These are phyloP conservation scores for Capsicum chinense DNA, from an alignment of 257 asterid species.

Conservation along the genomic window DNA sequence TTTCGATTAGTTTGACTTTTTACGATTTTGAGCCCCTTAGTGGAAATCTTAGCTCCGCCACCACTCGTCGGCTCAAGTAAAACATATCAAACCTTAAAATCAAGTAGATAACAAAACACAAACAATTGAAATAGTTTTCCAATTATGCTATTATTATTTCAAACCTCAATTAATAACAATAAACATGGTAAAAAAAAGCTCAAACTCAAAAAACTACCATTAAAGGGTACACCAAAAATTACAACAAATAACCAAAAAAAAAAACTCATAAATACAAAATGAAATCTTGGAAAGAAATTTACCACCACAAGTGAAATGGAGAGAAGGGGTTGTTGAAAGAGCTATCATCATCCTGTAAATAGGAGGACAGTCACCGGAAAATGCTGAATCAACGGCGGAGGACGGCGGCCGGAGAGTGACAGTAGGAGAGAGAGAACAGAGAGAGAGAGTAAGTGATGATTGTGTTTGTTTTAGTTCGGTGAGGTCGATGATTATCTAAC, in stretches of 20 bases:
- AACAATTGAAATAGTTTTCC: neutral
- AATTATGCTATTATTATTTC: neutral
- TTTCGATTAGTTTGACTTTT: too few relatives aligned
- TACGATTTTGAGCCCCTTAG: too few relatives aligned
- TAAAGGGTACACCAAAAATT: neutral
- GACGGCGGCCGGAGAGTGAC: neutral
- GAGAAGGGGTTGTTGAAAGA: constrained; percentile 12
- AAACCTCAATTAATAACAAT: neutral
- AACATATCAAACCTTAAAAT: neutral
- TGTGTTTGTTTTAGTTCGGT: neutral
- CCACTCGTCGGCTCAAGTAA: neutral
- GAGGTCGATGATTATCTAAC: neutral
- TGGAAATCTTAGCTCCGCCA: too few relatives aligned
- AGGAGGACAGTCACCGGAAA: neutral
- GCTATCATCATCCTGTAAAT: neutral
- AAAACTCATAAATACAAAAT: neutral
- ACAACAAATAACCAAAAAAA: neutral
- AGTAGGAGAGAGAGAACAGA: neutral
- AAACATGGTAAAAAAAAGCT: neutral
- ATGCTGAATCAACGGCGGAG: neutral
- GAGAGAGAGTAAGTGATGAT: neutral
- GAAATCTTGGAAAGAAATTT: neutral
- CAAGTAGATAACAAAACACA: neutral
- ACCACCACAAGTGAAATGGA: constrained; percentile 22
- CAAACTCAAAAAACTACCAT: neutral